Evolutionary conservation across 140 eudicot species (phyloP), one percentile per base, ranked within the genome.

Genomic region (Senecio squalidus): DNA sequence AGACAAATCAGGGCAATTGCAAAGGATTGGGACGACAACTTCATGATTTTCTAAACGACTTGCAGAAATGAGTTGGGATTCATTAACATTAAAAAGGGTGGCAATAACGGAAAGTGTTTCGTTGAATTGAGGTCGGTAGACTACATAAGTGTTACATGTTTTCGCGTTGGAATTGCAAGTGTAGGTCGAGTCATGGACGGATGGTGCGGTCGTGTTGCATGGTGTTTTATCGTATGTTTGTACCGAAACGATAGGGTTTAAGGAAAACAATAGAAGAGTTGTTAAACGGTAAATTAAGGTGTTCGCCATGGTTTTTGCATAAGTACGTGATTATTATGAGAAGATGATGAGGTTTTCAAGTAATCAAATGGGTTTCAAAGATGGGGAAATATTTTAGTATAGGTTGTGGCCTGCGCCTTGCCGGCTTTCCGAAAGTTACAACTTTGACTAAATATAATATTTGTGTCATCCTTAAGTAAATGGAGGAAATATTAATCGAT

Each of bases 71-170:
- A 81, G 72, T 3, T 70, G 47, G 17, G 83, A 55, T 27, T 51
- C 48, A 1, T 66, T 57, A 22, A 68, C 57, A 54, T 74, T 81
- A 64, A 61, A 81, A 15, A 77, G 70, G 46, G 53, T 26, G 11
- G 81, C 68, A 18, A 81, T 70, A 39, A 64, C 38, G 57, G 64
- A 69, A 16, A 77, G 76, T 10, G 73, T 60, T 49, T 74, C 57
- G 27, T 70, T 41, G 16, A 24, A 0, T 70, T 77, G 84, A 60
- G 80, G 78, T 65, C 88, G 36, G 25, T 69, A 81, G 50, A 81
- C 27, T n/a, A 81, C 36, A 48, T 47, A 81, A 14, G 88, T 69
- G 45, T 70, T 55, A 62, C 84, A 81, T 5, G 71, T 39, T 29
- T 33, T 38, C 41, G 38, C 64, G 59, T 58, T 20, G 44, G 72